These are phyloP conservation scores for Penicillium glabrum DNA, from an alignment of 2,329 filamentous ascomycete species.

Conservation along the genomic window DNA sequence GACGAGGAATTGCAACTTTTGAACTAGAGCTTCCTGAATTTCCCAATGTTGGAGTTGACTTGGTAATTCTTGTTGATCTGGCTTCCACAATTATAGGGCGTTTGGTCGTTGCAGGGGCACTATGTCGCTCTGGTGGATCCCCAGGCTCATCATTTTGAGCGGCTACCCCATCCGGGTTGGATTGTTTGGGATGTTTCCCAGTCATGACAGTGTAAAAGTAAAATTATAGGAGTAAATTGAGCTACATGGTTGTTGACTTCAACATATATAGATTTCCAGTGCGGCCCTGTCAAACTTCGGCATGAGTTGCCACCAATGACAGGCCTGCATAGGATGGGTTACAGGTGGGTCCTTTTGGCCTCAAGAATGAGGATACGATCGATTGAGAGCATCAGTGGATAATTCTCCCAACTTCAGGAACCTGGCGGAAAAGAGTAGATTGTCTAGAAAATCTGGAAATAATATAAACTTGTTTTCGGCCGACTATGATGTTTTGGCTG, in stretches of 20 bases:
- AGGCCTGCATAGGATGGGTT: conserved; percentile 10
- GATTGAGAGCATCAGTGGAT: background rate
- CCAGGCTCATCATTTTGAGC: conserved; percentile 6
- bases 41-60: conserved; percentile 7
- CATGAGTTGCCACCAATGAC: conserved; percentile 19
- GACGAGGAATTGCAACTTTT: conserved; percentile 33
- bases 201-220: conserved; percentile 10
- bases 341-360: conserved; percentile 13
- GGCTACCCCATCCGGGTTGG: conserved; percentile 5
- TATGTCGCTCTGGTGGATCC: conserved; percentile 10
- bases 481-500: background rate
- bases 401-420: background rate
- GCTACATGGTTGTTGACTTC: conserved; percentile 4
- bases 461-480: background rate
- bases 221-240: background rate
- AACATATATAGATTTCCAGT: conserved; percentile 7
- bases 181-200: conserved; percentile 9
- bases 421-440: background rate
- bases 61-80: conserved; percentile 3
- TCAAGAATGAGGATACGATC: background rate
- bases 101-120: conserved; percentile 15
- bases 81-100: conserved; percentile 3
- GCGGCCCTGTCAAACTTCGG: conserved; percentile 14
- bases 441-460: background rate
- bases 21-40: conserved; percentile 7